A percentile compares a stretch with the other conserved stretches of the same genome.
Evolutionary conservation across 805 yeast genomes (phyloP).

Genomic region (Candida tibetensis): DNA sequence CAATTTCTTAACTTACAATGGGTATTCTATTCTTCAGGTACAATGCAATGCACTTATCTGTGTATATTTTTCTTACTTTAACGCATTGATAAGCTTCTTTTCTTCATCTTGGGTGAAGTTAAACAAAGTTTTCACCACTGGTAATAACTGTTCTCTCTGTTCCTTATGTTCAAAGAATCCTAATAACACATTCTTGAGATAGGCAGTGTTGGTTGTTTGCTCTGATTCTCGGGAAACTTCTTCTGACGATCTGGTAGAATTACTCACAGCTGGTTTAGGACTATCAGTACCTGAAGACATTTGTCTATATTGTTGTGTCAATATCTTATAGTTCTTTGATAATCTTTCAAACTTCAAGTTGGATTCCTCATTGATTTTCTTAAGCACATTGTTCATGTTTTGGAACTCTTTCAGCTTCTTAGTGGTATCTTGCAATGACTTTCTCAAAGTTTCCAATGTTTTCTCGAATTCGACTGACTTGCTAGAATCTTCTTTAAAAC

Average conservation of each 20-base stretch:
- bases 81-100: slow-evolving; percentile 60
- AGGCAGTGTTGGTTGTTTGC: slow-evolving; percentile 52
- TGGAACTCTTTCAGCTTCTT: slow-evolving; percentile 56
- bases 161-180: slow-evolving; percentile 92
- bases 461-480: slow-evolving; percentile 21
- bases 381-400: slow-evolving; percentile 49
- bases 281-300: slow-evolving; percentile 13
- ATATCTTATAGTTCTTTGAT: slow-evolving; percentile 63
- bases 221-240: slow-evolving; percentile 15
- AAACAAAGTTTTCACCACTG: slow-evolving; percentile 77
- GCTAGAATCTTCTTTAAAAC: background rate
- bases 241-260: slow-evolving; percentile 10
- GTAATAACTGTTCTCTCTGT: slow-evolving; percentile 80
- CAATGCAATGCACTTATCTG: no score
- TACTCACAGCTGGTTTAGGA: slow-evolving; percentile 11
- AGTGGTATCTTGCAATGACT: slow-evolving; percentile 50
- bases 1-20: no score
- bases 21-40: no score
- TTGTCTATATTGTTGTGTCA: slow-evolving; percentile 57
- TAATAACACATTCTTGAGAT: slow-evolving; percentile 82
- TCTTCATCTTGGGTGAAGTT: slow-evolving; percentile 71
- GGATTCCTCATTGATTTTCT: slow-evolving; percentile 64
- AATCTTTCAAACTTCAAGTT: slow-evolving; percentile 63
- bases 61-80: no score
- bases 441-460: slow-evolving; percentile 46